Base-by-base conservation (phyloP, 2,329 filamentous ascomycete species). In the Scedosporium boydii region DNA sequence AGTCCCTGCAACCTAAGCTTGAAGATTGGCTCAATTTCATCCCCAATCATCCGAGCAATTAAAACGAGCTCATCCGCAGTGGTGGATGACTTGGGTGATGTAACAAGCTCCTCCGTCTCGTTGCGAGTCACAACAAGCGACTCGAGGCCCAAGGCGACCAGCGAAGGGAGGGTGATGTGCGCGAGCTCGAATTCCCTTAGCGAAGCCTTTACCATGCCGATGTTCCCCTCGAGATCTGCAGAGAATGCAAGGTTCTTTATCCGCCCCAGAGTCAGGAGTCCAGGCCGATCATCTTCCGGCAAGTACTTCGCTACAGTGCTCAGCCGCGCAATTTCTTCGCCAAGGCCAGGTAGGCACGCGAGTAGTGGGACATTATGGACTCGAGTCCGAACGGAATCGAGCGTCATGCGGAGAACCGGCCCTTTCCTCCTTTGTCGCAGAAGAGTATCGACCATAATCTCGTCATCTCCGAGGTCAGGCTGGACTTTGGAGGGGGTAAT, bases 391-490 rank as follows among this genome's bases (percentile, higher is more conserved):
- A 92, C 73, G 29, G 82, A 81, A 29, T 86, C 86, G 5, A 96
- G 71, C 3, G 83, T 86, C 4, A 90, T 73, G 58, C 91, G 86
- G 34, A 97, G 77, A 6, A 98, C 88, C 9, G 90, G 87, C 0
- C 93, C 95, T 73, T 97, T 93, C 61, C 88, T 84, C 64, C 95
- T 82, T 72, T 99, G 95, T 23, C 90, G 83, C 14, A 98, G 77
- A 0, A 99, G 80, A 0, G 91, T 97, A 68, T 98, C 93, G 23
- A 99, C 84, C 80, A 99, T 87, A 64, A 99, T 96, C 69, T 98
- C 93, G 68, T 97, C 91, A 64, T 96, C 90, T 57, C 87, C 86
- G 64, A 93, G 88, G 66, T 87, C 82, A 68, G 95, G 97, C 66
- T 93, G 91, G 72, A 95, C 87, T 66, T 92, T 95, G 0, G 93